phyloP scores from a whole-genome alignment of 306 rosid species.

The Fragaria vesca region DNA sequence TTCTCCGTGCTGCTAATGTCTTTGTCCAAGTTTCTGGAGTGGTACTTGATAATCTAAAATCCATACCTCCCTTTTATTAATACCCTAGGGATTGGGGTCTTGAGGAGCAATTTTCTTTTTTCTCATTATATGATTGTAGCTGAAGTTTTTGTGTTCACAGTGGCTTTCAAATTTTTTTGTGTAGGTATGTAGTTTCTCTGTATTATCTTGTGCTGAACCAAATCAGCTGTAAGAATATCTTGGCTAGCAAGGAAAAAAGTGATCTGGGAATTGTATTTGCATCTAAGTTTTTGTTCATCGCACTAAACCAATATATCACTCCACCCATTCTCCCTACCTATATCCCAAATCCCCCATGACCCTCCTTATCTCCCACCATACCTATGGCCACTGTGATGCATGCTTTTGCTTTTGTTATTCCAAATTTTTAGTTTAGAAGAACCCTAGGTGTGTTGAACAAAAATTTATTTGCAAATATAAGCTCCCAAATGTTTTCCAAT shows the following conservation, averaged over 20 bases:
- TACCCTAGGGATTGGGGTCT: not conserved
- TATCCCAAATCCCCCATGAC: not conserved
- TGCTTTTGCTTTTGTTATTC: not conserved
- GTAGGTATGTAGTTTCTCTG: conserved; percentile 10
- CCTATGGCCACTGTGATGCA: not conserved
- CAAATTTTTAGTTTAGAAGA: not conserved
- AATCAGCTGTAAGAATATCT: not conserved
- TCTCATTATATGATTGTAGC: not conserved
- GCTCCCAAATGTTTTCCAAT: not conserved
- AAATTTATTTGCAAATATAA: conserved; percentile 1
- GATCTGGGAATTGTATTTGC: conserved; percentile 4
- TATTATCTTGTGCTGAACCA: conserved; percentile 8
- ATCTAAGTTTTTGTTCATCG: not conserved
- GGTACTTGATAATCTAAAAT: not conserved
- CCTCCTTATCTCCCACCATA: not conserved
- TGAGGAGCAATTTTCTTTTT: not conserved
- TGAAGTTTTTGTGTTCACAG: not conserved
- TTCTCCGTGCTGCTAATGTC: conserved; percentile 13
- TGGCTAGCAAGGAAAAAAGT: conserved; percentile 8
- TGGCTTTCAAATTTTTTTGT: not conserved
- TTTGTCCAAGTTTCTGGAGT: not conserved
- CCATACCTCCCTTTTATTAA: not conserved
- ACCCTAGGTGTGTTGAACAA: not conserved
- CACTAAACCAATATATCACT: not conserved
- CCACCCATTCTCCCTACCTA: not conserved